Conservation (phyloP, 805 yeast genomes). For the Ogataea salicorniae region DNA sequence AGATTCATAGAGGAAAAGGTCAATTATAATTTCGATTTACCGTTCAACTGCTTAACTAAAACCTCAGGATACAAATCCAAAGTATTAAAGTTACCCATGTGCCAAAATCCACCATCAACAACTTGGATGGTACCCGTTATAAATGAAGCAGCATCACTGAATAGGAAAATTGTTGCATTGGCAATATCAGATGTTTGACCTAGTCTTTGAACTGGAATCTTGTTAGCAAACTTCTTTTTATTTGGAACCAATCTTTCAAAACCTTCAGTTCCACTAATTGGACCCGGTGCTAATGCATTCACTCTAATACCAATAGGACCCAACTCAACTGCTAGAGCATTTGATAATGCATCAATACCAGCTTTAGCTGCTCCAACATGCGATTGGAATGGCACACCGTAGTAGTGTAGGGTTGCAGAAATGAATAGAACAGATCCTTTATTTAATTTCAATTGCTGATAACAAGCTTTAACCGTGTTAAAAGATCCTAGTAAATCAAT, state of each 20-base stretch:
- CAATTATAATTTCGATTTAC: constrained; percentile 20
- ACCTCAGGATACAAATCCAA: constrained; percentile 37
- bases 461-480: constrained; percentile 83
- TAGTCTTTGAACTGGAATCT: constrained; percentile 60
- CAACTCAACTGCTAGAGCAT: constrained; percentile 81
- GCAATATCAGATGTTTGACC: constrained; percentile 81
- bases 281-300: constrained; percentile 90
- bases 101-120: constrained; percentile 94
- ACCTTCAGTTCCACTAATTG: constrained; percentile 86
- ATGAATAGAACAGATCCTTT: constrained; percentile 76
- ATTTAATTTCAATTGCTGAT: constrained; percentile 54
- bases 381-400: constrained; percentile 81
- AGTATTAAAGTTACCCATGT: constrained; percentile 46
- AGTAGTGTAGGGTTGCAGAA: constrained; percentile 84
- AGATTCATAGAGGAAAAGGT: background rate
- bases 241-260: constrained; percentile 54
- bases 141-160: constrained; percentile 76
- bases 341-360: constrained; percentile 83
- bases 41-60: constrained; percentile 27
- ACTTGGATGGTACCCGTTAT: constrained; percentile 73
- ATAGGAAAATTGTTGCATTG: constrained; percentile 75
- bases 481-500: constrained; percentile 86
- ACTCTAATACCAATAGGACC: constrained; percentile 85
- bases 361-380: constrained; percentile 97
- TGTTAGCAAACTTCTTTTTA: constrained; percentile 35